A percentile compares a stretch with the other conserved stretches of the same genome.
phyloP scores from a whole-genome alignment of 768 basidiomycete genomes.

The Calocera cornea region DNA sequence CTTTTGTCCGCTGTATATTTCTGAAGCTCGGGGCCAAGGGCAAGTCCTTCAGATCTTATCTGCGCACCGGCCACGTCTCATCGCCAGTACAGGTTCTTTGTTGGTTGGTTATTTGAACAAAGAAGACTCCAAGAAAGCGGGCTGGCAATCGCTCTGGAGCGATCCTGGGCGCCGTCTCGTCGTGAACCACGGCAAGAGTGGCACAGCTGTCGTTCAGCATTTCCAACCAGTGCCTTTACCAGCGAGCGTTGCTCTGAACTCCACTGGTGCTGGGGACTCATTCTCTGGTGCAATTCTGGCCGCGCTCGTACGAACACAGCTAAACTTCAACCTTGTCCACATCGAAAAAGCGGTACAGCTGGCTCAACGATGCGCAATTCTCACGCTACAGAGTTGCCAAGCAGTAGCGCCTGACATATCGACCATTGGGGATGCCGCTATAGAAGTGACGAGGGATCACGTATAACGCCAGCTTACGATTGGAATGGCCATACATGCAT shows the following conservation, averaged over 20 bases:
- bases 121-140: constrained; percentile 1
- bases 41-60: constrained; percentile 8
- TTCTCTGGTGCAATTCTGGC: constrained; percentile 77
- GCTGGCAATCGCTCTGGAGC: constrained; percentile 41
- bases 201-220: constrained; percentile 53
- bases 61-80: constrained; percentile 31
- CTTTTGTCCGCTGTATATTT: constrained; percentile 46
- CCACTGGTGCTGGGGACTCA: constrained; percentile 88
- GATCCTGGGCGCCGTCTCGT: constrained; percentile 37
- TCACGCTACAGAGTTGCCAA: background rate
- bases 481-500: background rate
- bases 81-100: constrained; percentile 46
- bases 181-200: constrained; percentile 35
- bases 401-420: background rate
- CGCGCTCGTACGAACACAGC: constrained; percentile 32
- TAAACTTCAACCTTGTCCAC: background rate
- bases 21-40: constrained; percentile 26
- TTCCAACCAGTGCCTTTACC: constrained; percentile 45
- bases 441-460: background rate
- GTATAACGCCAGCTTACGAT: background rate
- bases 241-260: constrained; percentile 39
- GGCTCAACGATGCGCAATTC: background rate
- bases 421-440: background rate
- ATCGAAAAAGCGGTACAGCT: background rate
- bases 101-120: constrained; percentile 30